Evolutionary conservation across 306 rosid genomes (phyloP), one percentile per base, ranked within the genome.

Genomic region (Rosa multiflora): DNA sequence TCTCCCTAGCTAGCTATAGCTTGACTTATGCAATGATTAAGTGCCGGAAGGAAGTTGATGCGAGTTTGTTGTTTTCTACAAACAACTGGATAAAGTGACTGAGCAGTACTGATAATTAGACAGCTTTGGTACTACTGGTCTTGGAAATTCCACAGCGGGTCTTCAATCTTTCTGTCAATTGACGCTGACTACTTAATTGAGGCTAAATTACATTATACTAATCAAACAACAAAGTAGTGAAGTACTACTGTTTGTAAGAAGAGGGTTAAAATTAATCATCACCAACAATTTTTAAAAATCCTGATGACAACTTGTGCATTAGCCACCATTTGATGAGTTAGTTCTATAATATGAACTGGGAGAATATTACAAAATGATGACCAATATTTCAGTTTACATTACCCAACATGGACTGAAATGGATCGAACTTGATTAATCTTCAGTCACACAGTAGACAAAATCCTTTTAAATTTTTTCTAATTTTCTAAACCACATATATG

Each of bases 11-110:
- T 11, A 32, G 68, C 68, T 32, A 29, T 29, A 63, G 69, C 83
- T 81, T 84, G 88, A 79, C 82, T 72, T 63, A 73, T 82, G 78
- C 75, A 81, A 85, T 89, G 87, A 89, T 84, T 78, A 86, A 78
- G 74, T 63, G 59, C 67, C 10, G 84, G 37, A 21, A 44, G 70
- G 70, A 83, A 78, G 42, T 82, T 68, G 82, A 69, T 81, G 78
- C 77, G 62, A 70, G 78, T 80, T 78, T 78, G 82, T 68, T 56
- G 78, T 80, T 73, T 82, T 84, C 75, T 84, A 29, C 83, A 80
- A 61, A 37, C 59, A 74, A 67, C 68, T 78, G 49, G 73, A 70
- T 40, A 80, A 64, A 72, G 52, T 73, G 79, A 81, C 73, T 66
- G 67, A 43, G 26, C 10, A 43, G 10, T n/a, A 4, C 58, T 39